phyloP scores from a whole-genome alignment of 352 stramenopile species.

The Phytophthora uliginosa region DNA sequence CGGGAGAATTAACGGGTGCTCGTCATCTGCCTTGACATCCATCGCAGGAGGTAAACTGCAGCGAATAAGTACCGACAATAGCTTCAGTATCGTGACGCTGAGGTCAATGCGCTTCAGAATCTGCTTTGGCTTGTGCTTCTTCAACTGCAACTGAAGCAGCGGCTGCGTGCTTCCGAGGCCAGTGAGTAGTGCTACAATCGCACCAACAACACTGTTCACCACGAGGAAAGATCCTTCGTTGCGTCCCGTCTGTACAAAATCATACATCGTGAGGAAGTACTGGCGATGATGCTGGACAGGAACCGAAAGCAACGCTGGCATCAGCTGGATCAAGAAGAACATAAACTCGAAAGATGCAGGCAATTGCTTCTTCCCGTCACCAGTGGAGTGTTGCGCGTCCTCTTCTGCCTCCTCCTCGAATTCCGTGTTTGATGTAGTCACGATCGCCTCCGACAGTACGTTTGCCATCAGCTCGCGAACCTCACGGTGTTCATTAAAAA shows the following conservation, averaged over 20 bases:
- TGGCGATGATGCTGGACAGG: constrained; percentile 75
- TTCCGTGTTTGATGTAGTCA: constrained; percentile 62
- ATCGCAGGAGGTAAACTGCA: constrained; percentile 78
- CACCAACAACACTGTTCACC: constrained; percentile 85
- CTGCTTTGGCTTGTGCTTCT: constrained; percentile 73
- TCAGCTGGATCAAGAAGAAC: constrained; percentile 81
- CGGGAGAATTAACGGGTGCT: constrained; percentile 49
- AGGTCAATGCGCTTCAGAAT: constrained; percentile 87
- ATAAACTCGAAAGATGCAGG: constrained; percentile 88
- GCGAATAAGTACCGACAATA: constrained; percentile 80
- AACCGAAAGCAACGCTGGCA: constrained; percentile 78
- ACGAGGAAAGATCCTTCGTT: constrained; percentile 88
- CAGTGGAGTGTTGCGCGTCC: constrained; percentile 12
- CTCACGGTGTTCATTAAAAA: constrained; percentile 73
- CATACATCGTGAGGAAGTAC: constrained; percentile 81
- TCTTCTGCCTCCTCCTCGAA: constrained; percentile 49
- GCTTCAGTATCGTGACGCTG: constrained; percentile 73
- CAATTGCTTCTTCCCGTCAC: constrained; percentile 45
- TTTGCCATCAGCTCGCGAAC: constrained; percentile 79
- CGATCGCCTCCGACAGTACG: constrained; percentile 76
- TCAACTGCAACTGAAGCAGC: constrained; percentile 71
- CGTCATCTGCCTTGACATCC: constrained; percentile 52
- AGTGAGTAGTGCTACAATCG: constrained; percentile 76
- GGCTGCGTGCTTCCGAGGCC: constrained; percentile 67
- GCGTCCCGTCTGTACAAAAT: constrained; percentile 83